phyloP scores from a whole-genome alignment of 1,284 basidiomycete species.

The Apiotrichum siamense region DNA sequence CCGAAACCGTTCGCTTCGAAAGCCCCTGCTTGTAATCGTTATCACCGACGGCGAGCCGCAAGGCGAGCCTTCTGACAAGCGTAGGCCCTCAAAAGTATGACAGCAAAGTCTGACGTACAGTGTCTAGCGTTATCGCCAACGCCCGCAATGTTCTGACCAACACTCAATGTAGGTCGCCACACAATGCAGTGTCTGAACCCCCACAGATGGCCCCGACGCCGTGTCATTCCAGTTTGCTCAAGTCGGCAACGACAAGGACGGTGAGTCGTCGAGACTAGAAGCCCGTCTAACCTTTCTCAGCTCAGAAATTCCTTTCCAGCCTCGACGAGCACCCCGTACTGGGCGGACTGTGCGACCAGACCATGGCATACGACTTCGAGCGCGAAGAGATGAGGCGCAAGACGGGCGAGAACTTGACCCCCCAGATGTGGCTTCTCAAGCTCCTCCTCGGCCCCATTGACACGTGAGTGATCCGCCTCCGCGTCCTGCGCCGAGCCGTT shows the following conservation, averaged over 20 bases:
- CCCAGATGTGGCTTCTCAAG: conserved; percentile 18
- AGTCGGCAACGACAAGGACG: conserved; percentile 9
- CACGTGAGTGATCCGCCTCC: neutral
- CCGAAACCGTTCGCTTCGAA: neutral
- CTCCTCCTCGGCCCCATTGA: conserved; percentile 15
- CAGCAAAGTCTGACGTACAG: neutral
- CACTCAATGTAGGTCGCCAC: neutral
- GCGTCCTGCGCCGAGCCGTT: neutral
- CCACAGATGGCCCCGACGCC: conserved; percentile 7
- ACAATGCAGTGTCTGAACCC: too few species aligned
- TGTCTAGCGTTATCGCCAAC: neutral
- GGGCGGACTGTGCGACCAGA: conserved; percentile 12
- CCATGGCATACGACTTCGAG: conserved; percentile 15
- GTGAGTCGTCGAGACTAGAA: neutral
- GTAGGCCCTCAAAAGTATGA: neutral
- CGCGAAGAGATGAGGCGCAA: conserved; percentile 4
- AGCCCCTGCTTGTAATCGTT: conserved; percentile 31
- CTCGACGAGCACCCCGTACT: conserved; percentile 10
- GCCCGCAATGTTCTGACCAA: neutral
- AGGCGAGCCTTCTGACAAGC: conserved; percentile 1
- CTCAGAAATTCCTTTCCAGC: conserved; percentile 3
- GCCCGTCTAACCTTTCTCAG: neutral
- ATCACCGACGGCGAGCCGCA: conserved; percentile 35
- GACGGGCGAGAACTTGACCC: conserved; percentile 3
- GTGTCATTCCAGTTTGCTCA: conserved; percentile 10